Evolutionary conservation across 768 basidiomycete genomes (phyloP), one percentile per base, ranked within the genome.

Genomic region (Suillus cothurnatus): DNA sequence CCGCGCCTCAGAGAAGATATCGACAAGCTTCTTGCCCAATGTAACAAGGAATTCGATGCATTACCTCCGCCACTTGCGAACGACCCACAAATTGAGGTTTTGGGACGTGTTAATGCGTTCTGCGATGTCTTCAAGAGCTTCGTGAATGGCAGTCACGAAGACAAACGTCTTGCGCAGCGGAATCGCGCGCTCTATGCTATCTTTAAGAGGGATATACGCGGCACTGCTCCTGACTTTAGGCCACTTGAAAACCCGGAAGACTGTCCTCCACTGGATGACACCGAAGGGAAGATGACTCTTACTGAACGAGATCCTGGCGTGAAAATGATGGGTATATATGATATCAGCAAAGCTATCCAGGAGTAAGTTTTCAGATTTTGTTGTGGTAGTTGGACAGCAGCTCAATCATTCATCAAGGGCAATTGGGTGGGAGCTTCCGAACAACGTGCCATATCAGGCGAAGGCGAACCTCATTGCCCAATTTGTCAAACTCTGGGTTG

Each of bases 41-140:
- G 77, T 53, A 67, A 61, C 9, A 28, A 38, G 8, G 75, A 78
- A 31, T 68, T 81, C 0, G 53, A 57, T 0, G 61, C 36, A 2
- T 65, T 81, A 8, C 81, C 81, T 1, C 68, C 68, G 9, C 70
- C 68, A 9, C 69, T 79, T 23, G 69, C 71, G 6, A 68, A 67
- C 7, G 81, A 82, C 15, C 80, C 82, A 6, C 72, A 78, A 4
- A 77, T 76, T 4, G 76, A 78, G 64, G 74, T 81, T 67, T 67
- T 81, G 8, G 73, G 69, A 11, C 68, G 81, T 0, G 62, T 82
- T 43, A 79, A 77, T 7, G 62, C 63, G 8, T 79, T 82, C 60
- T 74, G 72, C 63, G 70, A 70, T 8, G 70, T 74, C 8, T 66
- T 82, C 8, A 68, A 71, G 31, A 69, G 66, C 17, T 70, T 69